Evolutionary conservation across 192 early-diverging fungal species (phyloP), one percentile per base, ranked within the genome.

Genomic region (Geosiphon pyriformis): DNA sequence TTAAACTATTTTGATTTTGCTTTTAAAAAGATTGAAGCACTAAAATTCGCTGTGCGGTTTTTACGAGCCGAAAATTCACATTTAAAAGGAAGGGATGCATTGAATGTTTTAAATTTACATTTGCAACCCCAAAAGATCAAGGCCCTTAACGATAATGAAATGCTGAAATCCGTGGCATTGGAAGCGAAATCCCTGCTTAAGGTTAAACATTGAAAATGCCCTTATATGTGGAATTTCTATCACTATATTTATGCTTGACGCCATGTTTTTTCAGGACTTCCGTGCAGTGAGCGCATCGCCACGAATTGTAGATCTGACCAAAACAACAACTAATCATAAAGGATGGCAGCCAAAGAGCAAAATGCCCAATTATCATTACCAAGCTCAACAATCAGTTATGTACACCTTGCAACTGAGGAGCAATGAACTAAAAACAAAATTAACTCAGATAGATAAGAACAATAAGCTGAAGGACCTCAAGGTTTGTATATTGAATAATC

Each of bases 41-140:
- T 96, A 47, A 89, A 88, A 69, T 80, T 85, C 29, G 88, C 91
- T 2, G 64, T 94, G 34, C 76, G 85, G 15, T 93, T 83, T 68
- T 54, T 94, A 65, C 87, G 91, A 31, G 77, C 81, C 54, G 94
- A 96, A 70, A 94, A 94, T 74, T 81, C 88, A 25, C 84, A 88
- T 8, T 67, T 96, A 67, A 92, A 91, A 61, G 82, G 83, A 6
- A 72, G 75, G 23, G 81, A 81, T 22, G 71, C 84, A 0, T 60
- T 83, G 68, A 70, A 74, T 26, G 70, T 52, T 30, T 61, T 82
- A 57, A 57, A 65, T 17, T 64, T 42, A 31, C 78, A 72, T 8
- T 29, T 59, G 20, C 65, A 51, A 25, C 61, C 37, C 1, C 25
- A n/a, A 20, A 67, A 50, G 33, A n/a, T 3, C 22, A 25, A 22